Conservation (phyloP, 2,329 filamentous ascomycete species). For the Pyrenochaeta sp. region DNA sequence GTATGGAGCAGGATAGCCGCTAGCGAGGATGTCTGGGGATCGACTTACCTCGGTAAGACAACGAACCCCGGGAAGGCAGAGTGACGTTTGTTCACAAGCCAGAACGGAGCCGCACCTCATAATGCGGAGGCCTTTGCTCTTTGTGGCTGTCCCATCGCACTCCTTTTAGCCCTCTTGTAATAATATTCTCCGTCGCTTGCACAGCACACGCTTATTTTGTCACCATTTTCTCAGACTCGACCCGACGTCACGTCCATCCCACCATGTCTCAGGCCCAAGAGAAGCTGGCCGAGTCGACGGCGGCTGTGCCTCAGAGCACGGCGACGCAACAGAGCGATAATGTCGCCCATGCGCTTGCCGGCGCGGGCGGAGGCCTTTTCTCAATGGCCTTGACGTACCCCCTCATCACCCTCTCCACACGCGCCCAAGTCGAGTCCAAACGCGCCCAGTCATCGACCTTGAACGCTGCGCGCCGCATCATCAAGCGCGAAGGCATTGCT, state of each 20-base stretch:
- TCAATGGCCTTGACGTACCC: constrained; percentile 98
- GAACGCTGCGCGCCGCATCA: constrained; percentile 82
- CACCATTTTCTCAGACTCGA: constrained; percentile 4
- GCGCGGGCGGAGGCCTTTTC: constrained; percentile 89
- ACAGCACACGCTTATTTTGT: constrained; percentile 1
- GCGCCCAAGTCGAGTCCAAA: constrained; percentile 96
- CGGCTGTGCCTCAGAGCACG: constrained; percentile 60
- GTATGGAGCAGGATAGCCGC: constrained; percentile 6
- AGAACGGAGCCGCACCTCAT: constrained; percentile 32
- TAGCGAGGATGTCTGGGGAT: constrained; percentile 23
- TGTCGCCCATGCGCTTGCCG: constrained; percentile 92
- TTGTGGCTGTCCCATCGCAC: constrained; percentile 16
- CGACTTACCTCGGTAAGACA: constrained; percentile 36
- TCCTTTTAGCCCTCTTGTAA: constrained; percentile 13
- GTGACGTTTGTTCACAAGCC: constrained; percentile 48
- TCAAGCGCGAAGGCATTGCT: constrained; percentile 86
- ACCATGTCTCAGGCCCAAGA: constrained; percentile 43
- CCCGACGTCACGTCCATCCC: not conserved
- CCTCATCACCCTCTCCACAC: constrained; percentile 94
- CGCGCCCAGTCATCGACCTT: constrained; percentile 86
- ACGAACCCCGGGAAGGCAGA: constrained; percentile 31
- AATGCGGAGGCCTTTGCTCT: constrained; percentile 27
- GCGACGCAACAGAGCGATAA: constrained; percentile 89
- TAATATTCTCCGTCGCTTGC: too few relatives aligned
- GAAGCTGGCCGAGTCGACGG: constrained; percentile 46